Percentiles rank a stretch among this genome's conserved stretches.
phyloP scores from a whole-genome alignment of 306 rosid species.

The Prunus salicina region DNA sequence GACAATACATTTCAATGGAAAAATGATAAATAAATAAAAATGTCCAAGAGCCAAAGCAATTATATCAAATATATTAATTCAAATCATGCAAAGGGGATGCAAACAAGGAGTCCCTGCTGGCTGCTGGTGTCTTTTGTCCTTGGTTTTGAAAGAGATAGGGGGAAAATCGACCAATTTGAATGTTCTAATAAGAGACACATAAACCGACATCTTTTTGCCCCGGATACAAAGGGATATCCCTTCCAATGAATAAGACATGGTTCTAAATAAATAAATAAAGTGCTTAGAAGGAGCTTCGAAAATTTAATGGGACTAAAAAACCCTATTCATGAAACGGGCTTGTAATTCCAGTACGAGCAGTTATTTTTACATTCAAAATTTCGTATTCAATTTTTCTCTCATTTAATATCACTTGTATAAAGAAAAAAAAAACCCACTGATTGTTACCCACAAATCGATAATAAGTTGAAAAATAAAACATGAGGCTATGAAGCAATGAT shows the following conservation, averaged over 20 bases:
- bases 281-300: background rate
- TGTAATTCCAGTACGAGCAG: too few species aligned
- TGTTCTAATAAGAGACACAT: constrained; percentile 28
- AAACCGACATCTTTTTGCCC: constrained; percentile 19
- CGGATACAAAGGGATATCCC: constrained; percentile 3
- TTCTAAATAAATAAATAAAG: background rate
- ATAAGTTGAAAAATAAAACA: background rate
- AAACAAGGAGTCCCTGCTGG: constrained; percentile 25
- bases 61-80: background rate
- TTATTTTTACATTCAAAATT: accelerated
- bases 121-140: constrained; percentile 28
- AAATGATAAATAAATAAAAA: background rate
- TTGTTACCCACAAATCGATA: background rate
- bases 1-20: background rate
- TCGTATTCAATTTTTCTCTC: too few species aligned
- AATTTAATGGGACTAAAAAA: background rate
- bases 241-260: constrained; percentile 2
- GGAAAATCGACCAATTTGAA: constrained; percentile 23
- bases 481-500: constrained; percentile 13
- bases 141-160: constrained; percentile 32
- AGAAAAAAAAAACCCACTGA: background rate
- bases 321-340: too few species aligned
- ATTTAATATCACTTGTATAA: too few species aligned
- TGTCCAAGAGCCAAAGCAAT: background rate
- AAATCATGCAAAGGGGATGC: constrained; percentile 19